phyloP scores from a whole-genome alignment of 2,329 filamentous ascomycete species.

The Cladosporium cucumerinum region DNA sequence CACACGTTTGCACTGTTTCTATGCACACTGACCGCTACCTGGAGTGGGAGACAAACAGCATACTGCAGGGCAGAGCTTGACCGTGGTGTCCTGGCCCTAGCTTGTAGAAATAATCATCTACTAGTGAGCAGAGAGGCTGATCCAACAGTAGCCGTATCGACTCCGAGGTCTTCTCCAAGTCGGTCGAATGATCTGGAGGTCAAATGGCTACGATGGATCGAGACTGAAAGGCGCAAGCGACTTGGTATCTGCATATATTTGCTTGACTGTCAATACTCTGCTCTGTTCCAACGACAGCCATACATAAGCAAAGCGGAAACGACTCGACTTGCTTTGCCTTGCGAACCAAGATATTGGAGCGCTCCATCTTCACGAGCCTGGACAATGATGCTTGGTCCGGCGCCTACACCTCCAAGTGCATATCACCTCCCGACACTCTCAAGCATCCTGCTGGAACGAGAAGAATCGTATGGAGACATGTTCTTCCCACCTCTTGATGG shows the following conservation, averaged over 20 bases:
- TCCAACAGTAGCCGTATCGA: background rate
- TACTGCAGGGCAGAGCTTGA: background rate
- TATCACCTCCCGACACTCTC: background rate
- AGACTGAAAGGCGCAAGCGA: background rate
- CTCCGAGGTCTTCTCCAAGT: background rate
- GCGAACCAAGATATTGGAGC: background rate
- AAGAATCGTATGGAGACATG: background rate
- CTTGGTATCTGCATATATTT: background rate
- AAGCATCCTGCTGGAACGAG: background rate
- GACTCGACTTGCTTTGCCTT: background rate
- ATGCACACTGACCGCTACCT: background rate
- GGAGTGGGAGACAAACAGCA: background rate
- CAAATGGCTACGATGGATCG: background rate
- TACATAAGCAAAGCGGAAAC: background rate
- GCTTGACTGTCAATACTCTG: background rate
- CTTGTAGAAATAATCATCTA: background rate
- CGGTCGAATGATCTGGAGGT: background rate
- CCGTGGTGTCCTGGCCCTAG: background rate
- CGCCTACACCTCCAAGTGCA: background rate
- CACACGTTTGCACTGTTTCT: background rate
- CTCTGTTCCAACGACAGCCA: background rate
- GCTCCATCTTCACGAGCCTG: background rate
- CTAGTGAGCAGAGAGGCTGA: background rate
- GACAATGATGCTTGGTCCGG: background rate
- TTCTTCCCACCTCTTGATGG: background rate